These are phyloP conservation scores for Leccinum arenicola DNA, from an alignment of 768 basidiomycete species.

Conservation along the genomic window DNA sequence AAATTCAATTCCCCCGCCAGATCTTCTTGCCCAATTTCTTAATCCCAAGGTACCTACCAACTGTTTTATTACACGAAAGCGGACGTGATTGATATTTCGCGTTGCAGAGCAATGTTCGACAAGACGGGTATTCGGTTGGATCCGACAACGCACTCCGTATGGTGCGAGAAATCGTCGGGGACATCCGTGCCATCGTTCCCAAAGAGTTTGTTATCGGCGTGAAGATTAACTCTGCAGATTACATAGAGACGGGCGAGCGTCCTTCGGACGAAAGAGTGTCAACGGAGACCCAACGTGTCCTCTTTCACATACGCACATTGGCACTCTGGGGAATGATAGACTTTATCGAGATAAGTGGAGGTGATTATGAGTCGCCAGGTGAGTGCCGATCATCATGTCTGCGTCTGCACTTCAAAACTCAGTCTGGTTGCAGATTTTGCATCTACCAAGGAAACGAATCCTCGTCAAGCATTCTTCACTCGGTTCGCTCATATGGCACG, in stretches of 20 bases:
- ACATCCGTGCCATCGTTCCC: slow-evolving; percentile 54
- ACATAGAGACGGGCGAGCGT: slow-evolving; percentile 37
- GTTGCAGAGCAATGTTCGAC: slow-evolving; percentile 48
- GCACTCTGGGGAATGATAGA: slow-evolving; percentile 67
- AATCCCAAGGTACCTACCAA: slow-evolving; percentile 55
- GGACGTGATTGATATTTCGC: slow-evolving; percentile 7
- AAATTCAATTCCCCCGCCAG: slow-evolving; percentile 33
- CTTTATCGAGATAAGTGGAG: slow-evolving; percentile 86
- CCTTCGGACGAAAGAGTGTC: slow-evolving; percentile 31
- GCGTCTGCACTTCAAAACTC: background rate
- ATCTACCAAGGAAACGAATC: slow-evolving; percentile 17
- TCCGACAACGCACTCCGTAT: slow-evolving; percentile 50
- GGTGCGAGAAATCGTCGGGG: slow-evolving; percentile 50
- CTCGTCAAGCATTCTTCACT: slow-evolving; percentile 72
- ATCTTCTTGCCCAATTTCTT: slow-evolving; percentile 77
- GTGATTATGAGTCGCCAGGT: slow-evolving; percentile 82
- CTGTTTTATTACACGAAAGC: slow-evolving; percentile 6
- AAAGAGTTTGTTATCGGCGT: slow-evolving; percentile 67
- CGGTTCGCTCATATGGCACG: slow-evolving; percentile 61
- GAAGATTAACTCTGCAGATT: slow-evolving; percentile 82
- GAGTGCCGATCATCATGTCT: slow-evolving; percentile 8
- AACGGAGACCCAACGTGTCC: slow-evolving; percentile 38
- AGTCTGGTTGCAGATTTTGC: slow-evolving; percentile 43
- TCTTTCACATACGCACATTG: slow-evolving; percentile 60
- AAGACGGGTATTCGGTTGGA: slow-evolving; percentile 55